Percentiles rank a stretch among this genome's conserved stretches.
These are phyloP conservation scores for Rhodotorula sp. DNA, from an alignment of 1,284 basidiomycete species.

Conservation along the genomic window DNA sequence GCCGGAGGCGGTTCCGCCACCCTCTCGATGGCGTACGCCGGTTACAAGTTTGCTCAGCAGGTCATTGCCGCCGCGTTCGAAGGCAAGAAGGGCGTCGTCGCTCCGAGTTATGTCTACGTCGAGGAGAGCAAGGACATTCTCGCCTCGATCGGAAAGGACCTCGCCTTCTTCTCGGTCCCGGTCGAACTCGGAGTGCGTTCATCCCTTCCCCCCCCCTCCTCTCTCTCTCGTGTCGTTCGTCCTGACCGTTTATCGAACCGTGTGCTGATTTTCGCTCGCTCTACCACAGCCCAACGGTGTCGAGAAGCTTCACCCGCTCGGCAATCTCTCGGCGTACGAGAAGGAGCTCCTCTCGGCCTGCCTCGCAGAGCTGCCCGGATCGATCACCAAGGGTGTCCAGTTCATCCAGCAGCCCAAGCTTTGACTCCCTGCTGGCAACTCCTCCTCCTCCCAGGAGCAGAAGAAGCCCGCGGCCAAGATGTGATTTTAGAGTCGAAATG, in stretches of 20 bases:
- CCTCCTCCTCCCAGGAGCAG: not conserved
- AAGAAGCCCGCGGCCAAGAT: not conserved
- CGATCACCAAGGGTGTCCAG: constrained; percentile 51
- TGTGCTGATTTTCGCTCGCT: not conserved
- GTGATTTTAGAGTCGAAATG: constrained; percentile 59
- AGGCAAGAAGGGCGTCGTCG: constrained; percentile 76
- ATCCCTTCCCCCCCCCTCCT: too few relatives aligned
- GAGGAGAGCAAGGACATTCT: constrained; percentile 49
- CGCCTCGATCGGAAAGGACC: constrained; percentile 52
- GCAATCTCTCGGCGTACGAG: constrained; percentile 55
- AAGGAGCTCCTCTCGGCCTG: constrained; percentile 54
- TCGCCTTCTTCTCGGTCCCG: constrained; percentile 86
- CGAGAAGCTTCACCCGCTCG: constrained; percentile 57
- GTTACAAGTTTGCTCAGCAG: constrained; percentile 76
- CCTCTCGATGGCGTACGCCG: constrained; percentile 85
- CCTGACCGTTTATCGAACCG: not conserved
- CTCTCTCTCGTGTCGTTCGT: too few relatives aligned
- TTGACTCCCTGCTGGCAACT: constrained; percentile 8
- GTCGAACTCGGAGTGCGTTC: constrained; percentile 84
- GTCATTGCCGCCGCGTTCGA: constrained; percentile 63
- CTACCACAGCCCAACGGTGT: constrained; percentile 52
- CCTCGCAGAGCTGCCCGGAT: constrained; percentile 56
- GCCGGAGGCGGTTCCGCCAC: constrained; percentile 79
- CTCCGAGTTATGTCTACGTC: constrained; percentile 82
- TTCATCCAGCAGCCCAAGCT: constrained; percentile 33